Evolutionary conservation across 257 asterid genomes (phyloP).

Genomic region (Paraleonurus japonicus): DNA sequence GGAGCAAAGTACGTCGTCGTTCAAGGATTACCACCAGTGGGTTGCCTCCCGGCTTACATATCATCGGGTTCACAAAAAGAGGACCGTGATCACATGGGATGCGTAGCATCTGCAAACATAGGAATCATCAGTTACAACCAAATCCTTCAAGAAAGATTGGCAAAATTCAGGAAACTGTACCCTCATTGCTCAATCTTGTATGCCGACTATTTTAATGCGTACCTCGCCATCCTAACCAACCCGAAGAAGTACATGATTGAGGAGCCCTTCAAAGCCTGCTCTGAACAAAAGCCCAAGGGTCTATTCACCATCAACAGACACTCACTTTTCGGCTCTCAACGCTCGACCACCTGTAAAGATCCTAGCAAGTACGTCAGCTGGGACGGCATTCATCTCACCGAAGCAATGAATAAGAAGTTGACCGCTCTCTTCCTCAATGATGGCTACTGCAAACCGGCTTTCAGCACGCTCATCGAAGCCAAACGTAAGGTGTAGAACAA

Average conservation of each 20-base stretch:
- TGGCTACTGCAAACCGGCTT: slow-evolving; percentile 43
- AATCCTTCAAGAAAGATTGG: slow-evolving; percentile 33
- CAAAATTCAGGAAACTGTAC: slow-evolving; percentile 23
- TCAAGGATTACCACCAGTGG: slow-evolving; percentile 53
- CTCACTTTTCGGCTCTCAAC: slow-evolving; percentile 26
- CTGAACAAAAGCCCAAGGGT: slow-evolving; percentile 18
- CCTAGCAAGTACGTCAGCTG: slow-evolving; percentile 34
- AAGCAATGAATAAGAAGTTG: slow-evolving; percentile 38
- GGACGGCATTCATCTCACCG: slow-evolving; percentile 47
- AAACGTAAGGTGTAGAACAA: slow-evolving; percentile 16
- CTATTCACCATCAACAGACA: slow-evolving; percentile 19
- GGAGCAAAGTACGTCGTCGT: slow-evolving; percentile 46
- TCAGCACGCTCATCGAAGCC: slow-evolving; percentile 29
- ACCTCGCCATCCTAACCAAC: slow-evolving; percentile 29
- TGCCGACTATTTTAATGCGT: slow-evolving; percentile 49
- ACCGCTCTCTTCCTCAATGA: slow-evolving; percentile 41
- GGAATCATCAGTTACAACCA: slow-evolving; percentile 40
- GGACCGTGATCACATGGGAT: slow-evolving; percentile 38
- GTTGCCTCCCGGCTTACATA: slow-evolving; percentile 44
- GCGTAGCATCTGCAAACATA: slow-evolving; percentile 32
- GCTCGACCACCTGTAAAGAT: slow-evolving; percentile 33
- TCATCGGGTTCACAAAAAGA: slow-evolving; percentile 17
- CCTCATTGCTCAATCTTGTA: slow-evolving; percentile 33
- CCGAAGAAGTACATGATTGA: slow-evolving; percentile 35
- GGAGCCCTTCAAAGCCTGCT: slow-evolving; percentile 48